Evolutionary conservation across 1,284 basidiomycete species (phyloP), one percentile per base, ranked within the genome.

Genomic region (Microbotryum intermedium): DNA sequence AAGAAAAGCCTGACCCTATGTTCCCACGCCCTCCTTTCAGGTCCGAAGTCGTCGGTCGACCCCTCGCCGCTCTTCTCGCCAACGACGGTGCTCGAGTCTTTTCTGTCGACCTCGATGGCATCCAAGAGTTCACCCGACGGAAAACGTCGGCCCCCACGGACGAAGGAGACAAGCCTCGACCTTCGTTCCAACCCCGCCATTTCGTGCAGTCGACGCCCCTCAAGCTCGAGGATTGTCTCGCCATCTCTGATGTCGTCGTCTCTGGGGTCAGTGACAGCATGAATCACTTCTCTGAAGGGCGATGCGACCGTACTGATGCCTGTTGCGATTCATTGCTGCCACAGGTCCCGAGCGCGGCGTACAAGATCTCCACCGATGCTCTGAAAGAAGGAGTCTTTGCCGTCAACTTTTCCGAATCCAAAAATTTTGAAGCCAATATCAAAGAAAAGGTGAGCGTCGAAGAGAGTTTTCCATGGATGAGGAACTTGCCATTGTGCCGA

Each of bases 11-110:
- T 39, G 13, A 39, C 18, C 34, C 9, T 6, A 39, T 39, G 1
- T 16, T 11, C 34, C 34, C 11, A 16, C 34, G 13, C 18, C 34
- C 9, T 34, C 25, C n/a, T 42, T 43, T 18, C 68, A 91, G 91
- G 64, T 95, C 90, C 46, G 94, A 97, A 75, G 94, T 97, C 23
- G 94, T 97, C 23, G 94, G 94, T 26, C 82, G 94, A 57, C 94
- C 94, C 3, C 80, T 97, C 10, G 94, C 92, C 0, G 94, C 93
- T 5, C 79, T 97, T 53, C 81, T 97, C 48, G 84, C 92, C 16
- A 97, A 97, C 73, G 94, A 97, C 72, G 94, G 94, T 44, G 93
- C 93, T 4, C 82, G 90, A 11, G 94, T 97, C 2, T 87, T 94
- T 73, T 92, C 89, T 10, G 89, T 90, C 25, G 94, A 98, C 75